These are phyloP conservation scores for Centrapalus pauciflorus DNA, from an alignment of 129 eudicot species.

Conservation along the genomic window DNA sequence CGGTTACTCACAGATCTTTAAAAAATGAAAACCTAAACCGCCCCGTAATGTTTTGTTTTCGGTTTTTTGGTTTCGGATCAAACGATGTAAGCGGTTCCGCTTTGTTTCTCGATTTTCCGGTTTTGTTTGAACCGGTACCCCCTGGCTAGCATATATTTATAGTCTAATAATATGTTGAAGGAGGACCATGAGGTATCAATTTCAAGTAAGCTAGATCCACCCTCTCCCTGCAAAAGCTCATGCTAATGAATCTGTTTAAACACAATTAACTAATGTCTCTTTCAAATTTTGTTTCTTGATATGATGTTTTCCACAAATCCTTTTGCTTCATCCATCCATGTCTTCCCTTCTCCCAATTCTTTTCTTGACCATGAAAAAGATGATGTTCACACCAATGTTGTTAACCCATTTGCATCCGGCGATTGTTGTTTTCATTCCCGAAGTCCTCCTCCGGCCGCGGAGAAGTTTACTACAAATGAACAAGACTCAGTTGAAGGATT, in stretches of 20 bases:
- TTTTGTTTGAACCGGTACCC: no score
- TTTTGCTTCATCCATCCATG: constrained; percentile 20
- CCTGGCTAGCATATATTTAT: constrained; percentile 1
- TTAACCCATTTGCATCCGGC: not conserved
- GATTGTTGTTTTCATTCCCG: not conserved
- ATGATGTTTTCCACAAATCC: constrained; percentile 30
- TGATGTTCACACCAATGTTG: constrained; percentile 13
- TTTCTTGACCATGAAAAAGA: constrained; percentile 12
- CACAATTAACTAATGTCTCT: not conserved
- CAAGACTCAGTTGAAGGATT: constrained; percentile 14
- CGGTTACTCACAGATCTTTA: no score
- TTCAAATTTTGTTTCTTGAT: constrained; percentile 8
- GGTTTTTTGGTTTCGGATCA: no score
- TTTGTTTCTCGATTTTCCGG: no score
- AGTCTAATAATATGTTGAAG: no score
- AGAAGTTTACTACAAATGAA: not conserved
- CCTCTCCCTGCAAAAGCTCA: constrained; percentile 4
- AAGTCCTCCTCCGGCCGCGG: not conserved
- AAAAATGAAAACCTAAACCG: no score
- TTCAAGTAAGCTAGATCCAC: not conserved
- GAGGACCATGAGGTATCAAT: not conserved
- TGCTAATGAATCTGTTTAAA: constrained; percentile 5
- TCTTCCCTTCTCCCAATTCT: constrained; percentile 19
- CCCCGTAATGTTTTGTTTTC: no score
- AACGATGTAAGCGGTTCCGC: no score